Evolutionary conservation across 2,329 filamentous ascomycete species (phyloP).

Genomic region (Penicillium sumatraense): DNA sequence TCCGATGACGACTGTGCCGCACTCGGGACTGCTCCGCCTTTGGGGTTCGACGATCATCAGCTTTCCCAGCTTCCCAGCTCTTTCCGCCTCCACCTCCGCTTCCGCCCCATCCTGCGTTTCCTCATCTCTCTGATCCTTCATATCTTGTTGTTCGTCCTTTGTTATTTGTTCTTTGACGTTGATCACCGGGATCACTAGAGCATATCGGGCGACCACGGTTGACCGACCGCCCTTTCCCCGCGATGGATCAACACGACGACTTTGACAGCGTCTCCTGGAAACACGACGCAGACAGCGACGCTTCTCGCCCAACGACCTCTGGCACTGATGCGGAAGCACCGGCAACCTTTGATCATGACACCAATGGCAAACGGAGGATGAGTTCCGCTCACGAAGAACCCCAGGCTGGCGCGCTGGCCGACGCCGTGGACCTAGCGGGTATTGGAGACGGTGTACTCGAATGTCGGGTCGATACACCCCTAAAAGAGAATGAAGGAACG

Average conservation of each 20-base stretch:
- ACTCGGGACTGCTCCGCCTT: constrained; percentile 29
- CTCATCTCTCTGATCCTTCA: constrained; percentile 8
- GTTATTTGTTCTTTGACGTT: background rate
- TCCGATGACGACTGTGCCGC: constrained; percentile 30
- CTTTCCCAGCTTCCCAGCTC: constrained; percentile 22
- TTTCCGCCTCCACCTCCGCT: constrained; percentile 18
- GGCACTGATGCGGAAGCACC: constrained; percentile 47
- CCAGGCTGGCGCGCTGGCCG: constrained; percentile 56
- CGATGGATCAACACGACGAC: constrained; percentile 63
- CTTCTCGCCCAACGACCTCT: constrained; percentile 45
- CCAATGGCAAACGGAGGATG: constrained; percentile 55
- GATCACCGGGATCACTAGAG: background rate
- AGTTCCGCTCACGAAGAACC: constrained; percentile 50
- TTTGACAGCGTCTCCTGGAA: constrained; percentile 84
- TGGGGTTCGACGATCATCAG: constrained; percentile 28
- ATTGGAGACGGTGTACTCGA: constrained; percentile 76
- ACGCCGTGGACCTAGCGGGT: constrained; percentile 64
- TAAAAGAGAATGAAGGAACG: constrained; percentile 95
- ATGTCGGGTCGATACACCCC: constrained; percentile 78
- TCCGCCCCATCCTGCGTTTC: constrained; percentile 1
- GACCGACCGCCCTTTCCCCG: constrained; percentile 22
- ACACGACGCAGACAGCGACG: constrained; percentile 60
- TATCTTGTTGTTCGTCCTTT: constrained; percentile 5
- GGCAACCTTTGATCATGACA: constrained; percentile 40
- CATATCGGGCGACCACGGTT: constrained; percentile 20